A percentile compares a stretch with the other conserved stretches of the same genome.
These are phyloP conservation scores for Carex myosuroides DNA, from an alignment of 176 grass and related monocot genomes.

Conservation along the genomic window DNA sequence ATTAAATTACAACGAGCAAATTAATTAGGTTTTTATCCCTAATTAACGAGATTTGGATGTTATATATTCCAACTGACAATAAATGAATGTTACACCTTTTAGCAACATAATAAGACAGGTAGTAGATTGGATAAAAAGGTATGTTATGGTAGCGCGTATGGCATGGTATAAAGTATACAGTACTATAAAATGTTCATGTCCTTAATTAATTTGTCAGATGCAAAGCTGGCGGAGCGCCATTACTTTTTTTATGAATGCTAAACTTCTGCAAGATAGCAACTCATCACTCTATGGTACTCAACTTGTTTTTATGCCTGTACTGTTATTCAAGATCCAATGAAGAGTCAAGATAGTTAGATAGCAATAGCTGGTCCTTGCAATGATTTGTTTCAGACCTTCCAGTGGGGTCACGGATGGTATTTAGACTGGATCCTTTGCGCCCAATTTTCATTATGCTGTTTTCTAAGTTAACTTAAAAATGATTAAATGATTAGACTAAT, in stretches of 20 bases:
- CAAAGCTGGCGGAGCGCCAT: neutral
- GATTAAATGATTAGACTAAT: neutral
- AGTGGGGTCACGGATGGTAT: constrained; percentile 17
- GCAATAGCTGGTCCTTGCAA: constrained; percentile 12
- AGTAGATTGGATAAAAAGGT: neutral
- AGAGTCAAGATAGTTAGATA: neutral
- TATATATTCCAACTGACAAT: neutral
- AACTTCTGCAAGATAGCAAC: neutral
- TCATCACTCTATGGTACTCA: neutral
- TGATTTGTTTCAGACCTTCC: constrained; percentile 11
- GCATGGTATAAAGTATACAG: neutral
- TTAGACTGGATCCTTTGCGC: neutral
- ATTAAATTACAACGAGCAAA: neutral
- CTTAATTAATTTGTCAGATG: neutral
- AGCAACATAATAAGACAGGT: neutral
- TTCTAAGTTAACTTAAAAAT: neutral
- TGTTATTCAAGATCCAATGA: neutral
- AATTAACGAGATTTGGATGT: neutral
- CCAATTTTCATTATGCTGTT: neutral
- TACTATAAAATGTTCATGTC: neutral
- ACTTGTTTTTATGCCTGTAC: neutral
- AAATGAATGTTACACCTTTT: neutral
- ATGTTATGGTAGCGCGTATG: neutral
- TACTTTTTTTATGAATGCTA: neutral
- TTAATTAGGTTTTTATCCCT: neutral